Evolutionary conservation across 164 flowering plant genomes (phyloP), one percentile per base, ranked within the genome.

Genomic region (Chloranthus sessilifolius): DNA sequence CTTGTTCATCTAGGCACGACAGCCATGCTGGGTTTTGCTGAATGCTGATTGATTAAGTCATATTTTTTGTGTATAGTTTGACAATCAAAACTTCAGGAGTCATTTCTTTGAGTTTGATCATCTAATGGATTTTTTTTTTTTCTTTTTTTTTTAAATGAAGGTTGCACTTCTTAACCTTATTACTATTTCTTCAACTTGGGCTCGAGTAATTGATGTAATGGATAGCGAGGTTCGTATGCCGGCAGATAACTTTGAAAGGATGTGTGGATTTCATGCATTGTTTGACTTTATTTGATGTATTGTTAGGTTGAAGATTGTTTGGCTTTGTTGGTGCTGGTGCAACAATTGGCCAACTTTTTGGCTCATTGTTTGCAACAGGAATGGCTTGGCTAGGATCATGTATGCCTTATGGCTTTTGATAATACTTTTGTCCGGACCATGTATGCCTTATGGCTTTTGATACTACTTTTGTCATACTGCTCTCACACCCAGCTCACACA

Each of bases 271-370:
- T 38, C 11, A 8, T 50, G 43, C 8, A 29, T 16, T 25, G 47
- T 47, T 70, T 63, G 57, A 50, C 40, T 53, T 60, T 36, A 54
- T 68, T 43, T 64, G 28, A n/a, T 63, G 43, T 88, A 69, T 97
- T 88, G 97, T 81, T 95, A 86, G 99, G 97, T 75, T 78, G 95
- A 53, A 86, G 99, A 86, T 72, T 92, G 65, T 88, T 92, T 76
- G 99, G 99, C 43, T 92, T 92, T 69, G 78, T 88, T 64, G 99
- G 99, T 58, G 97, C 99, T 58, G 99, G 99, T 71, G 99, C 99
- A 33, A 92, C 99, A 43, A 75, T 92, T 53, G 99, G 99, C 8
- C 97, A 92, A 71, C 91, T 92, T 45, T 72, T 78, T 73, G 99
- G 99, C 45, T 92, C 97, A 43, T 62, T 92, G 55, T 84, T 88